Evolutionary conservation across 768 basidiomycete species (phyloP).

Genomic region (Phylloporus sp.): DNA sequence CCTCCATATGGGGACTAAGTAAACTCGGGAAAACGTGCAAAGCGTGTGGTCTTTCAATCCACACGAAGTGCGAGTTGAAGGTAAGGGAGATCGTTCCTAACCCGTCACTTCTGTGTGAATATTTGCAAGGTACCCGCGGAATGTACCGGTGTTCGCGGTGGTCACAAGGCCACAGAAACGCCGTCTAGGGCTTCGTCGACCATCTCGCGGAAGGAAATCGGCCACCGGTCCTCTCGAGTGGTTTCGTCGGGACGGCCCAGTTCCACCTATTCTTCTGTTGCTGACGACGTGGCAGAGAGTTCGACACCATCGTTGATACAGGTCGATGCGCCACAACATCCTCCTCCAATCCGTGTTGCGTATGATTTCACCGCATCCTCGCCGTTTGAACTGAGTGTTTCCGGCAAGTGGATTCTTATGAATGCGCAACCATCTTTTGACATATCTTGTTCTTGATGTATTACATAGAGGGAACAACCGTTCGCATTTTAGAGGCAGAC

Average conservation of each 20-base stretch:
- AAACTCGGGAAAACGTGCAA: conserved; percentile 87
- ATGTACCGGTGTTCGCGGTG: conserved; percentile 40
- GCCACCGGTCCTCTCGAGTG: conserved; percentile 14
- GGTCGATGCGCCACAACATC: conserved; percentile 33
- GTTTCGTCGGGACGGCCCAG: conserved; percentile 4
- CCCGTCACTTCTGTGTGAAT: conserved; percentile 9
- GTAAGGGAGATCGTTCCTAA: conserved; percentile 33
- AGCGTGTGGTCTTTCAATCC: conserved; percentile 73
- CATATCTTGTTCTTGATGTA: conserved; percentile 11
- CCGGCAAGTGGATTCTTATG: conserved; percentile 41
- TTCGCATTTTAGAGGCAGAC: conserved; percentile 72
- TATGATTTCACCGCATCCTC: conserved; percentile 76
- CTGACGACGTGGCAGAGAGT: conserved; percentile 14
- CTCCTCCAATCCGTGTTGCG: conserved; percentile 56
- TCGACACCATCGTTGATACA: conserved; percentile 57
- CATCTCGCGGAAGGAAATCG: conserved; percentile 30
- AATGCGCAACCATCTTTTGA: conserved; percentile 4
- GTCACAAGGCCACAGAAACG: conserved; percentile 23
- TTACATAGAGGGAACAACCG: conserved; percentile 53
- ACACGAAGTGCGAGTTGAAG: conserved; percentile 84
- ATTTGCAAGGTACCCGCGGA: conserved; percentile 64
- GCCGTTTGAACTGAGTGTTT: conserved; percentile 69
- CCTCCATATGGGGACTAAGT: conserved; percentile 82
- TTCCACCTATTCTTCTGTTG: conserved; percentile 5
- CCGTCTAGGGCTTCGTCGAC: conserved; percentile 32